These are phyloP conservation scores for Solanum commersonii DNA, from an alignment of 257 asterid species.

Conservation along the genomic window DNA sequence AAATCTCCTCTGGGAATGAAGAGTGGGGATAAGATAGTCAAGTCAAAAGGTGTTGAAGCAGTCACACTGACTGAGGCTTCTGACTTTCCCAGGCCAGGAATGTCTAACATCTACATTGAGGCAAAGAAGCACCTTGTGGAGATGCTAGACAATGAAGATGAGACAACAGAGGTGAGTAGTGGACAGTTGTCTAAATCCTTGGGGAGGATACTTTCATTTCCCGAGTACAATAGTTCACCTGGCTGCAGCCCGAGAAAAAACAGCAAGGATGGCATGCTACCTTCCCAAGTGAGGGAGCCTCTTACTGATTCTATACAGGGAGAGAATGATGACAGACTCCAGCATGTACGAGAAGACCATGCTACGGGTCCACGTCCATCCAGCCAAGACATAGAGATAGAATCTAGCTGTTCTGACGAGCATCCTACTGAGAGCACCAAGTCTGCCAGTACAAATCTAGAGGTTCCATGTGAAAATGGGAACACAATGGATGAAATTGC, in stretches of 20 bases:
- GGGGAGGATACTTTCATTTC: constrained; percentile 69
- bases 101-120: constrained; percentile 60
- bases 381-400: constrained; percentile 22
- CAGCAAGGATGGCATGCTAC: constrained; percentile 30
- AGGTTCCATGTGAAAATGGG: constrained; percentile 12
- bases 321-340: constrained; percentile 10
- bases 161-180: constrained; percentile 22
- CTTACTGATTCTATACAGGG: constrained; percentile 19
- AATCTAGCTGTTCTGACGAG: constrained; percentile 11
- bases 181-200: constrained; percentile 49
- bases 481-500: constrained; percentile 16
- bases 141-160: constrained; percentile 48
- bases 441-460: constrained; percentile 6
- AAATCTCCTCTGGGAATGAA: constrained; percentile 33
- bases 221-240: constrained; percentile 53
- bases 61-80: constrained; percentile 9
- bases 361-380: constrained; percentile 21
- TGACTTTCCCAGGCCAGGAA: constrained; percentile 27
- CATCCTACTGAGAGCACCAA: constrained; percentile 21
- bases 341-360: constrained; percentile 23
- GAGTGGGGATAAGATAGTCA: constrained; percentile 34
- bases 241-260: constrained; percentile 50
- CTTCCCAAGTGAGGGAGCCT: constrained; percentile 36
- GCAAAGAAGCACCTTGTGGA: constrained; percentile 90
- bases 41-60: constrained; percentile 25